Evolutionary conservation across 2,329 filamentous ascomycete species (phyloP), one percentile per base, ranked within the genome.

Genomic region (Botrytis squamosa): DNA sequence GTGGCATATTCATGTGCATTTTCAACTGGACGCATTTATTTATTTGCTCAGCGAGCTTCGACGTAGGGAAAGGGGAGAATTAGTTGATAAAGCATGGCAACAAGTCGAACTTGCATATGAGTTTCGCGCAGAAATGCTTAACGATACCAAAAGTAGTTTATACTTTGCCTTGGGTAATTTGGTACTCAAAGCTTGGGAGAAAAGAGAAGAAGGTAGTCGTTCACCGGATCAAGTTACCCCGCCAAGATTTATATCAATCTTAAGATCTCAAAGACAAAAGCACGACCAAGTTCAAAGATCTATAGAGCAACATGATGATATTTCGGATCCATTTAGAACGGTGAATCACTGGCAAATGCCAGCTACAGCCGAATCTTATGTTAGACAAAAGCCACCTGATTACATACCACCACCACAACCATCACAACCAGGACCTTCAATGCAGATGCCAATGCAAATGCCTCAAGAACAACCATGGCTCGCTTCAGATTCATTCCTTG

Each of bases 21-120:
- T 83, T 71, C 79, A 82, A 73, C 77, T 82, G 16, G 80, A 81
- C 72, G 77, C 80, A 20, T 81, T 82, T 68, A 82, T 83, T 44
- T 81, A 81, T 59, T 64, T 83, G 7, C 75, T 83, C 29, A 79
- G 79, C 55, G 81, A 82, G 40, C 78, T 83, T n/a, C 75, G 79
- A 10, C 68, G 79, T 59, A 76, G 80, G n/a, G 74, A 77, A 36
- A 72, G 77, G 14, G 79, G 82, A 40, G 76, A 79, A 14, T 66
- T 79, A 55, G 77, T 78, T 36, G 79, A 81, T 70, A 75, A 79
- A 67, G 80, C 80, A 29, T 82, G 81, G 81, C 70, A 75, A 29
- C 76, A 80, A 64, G 76, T 82, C 29, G 74, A 76, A 63, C 70
- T 78, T 42, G 76, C 78, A 12, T 82, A 79, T 70, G 78, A 79